These are phyloP conservation scores for Schrenkiella parvula DNA, from an alignment of 345 rosid species.

Conservation along the genomic window DNA sequence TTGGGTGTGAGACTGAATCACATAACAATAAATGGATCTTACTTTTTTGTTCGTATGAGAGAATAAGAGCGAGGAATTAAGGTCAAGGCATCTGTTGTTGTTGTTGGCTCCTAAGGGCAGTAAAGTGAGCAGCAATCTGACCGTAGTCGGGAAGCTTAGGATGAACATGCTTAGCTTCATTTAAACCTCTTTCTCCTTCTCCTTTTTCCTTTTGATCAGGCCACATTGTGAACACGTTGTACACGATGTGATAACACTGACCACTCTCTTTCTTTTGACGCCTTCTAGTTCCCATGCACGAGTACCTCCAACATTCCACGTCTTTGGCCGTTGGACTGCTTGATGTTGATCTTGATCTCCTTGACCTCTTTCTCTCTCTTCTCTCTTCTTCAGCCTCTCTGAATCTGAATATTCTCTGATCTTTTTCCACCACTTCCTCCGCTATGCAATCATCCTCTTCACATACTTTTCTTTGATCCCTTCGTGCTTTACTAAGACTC, in stretches of 20 bases:
- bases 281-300: constrained; percentile 8
- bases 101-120: constrained; percentile 52
- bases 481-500: neutral
- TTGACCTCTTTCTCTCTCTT: neutral
- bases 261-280: constrained; percentile 4
- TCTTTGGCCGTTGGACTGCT: neutral
- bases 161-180: constrained; percentile 55
- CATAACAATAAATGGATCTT: neutral
- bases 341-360: constrained; percentile 12
- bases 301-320: constrained; percentile 15
- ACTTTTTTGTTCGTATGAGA: neutral
- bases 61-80: neutral
- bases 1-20: neutral
- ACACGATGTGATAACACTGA: constrained; percentile 13
- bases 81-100: constrained; percentile 11
- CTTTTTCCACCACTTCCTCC: neutral
- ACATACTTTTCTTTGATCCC: neutral
- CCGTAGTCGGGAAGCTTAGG: constrained; percentile 81
- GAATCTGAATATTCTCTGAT: constrained; percentile 19
- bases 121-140: constrained; percentile 58
- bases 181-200: neutral
- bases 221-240: constrained; percentile 18
- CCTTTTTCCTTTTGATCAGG: neutral
- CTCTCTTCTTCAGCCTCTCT: neutral
- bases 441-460: constrained; percentile 9